Evolutionary conservation across 2,329 filamentous ascomycete genomes (phyloP), one percentile per base, ranked within the genome.

Genomic region (Colletotrichum endophyticum): DNA sequence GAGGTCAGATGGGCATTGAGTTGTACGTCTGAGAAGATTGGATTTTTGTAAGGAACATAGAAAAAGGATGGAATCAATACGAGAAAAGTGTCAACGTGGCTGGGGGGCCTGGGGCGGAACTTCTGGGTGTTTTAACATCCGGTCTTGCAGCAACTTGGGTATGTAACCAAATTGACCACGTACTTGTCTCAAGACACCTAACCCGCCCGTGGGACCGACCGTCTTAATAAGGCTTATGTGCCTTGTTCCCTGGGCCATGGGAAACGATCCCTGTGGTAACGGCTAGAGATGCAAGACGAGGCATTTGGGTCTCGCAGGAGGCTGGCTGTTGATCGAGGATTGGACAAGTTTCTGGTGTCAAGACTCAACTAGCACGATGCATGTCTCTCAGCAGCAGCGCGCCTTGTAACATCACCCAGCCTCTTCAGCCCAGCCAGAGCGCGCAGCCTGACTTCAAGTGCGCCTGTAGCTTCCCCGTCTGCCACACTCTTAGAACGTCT

Each of bases 361-460:
- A 4, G 15, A 19, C 13, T 15, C 6, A 62, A 30, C n/a, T 28
- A 66, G 27, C 25, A 22, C 4, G 12, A 53, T 32, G 56, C 70
- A 63, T 75, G 73, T 75, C 63, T 75, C 53, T 68, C 70, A 53
- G 39, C 30, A 63, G 63, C 39, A 68, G 19, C 7, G 28, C n/a
- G 13, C 27, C 19, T 49, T 56, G 44, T 36, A 34, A 44, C 49
- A 36, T 25, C 49, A 62, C 30, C 25, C 32, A 49, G 22, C 61
- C 22, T 36, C 4, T 39, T 64, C 30, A 39, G 53, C 28, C 28
- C 53, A 53, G 62, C 16, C 53, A 19, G 32, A 72, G 25, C 25
- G 19, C 16, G 25, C 62, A 44, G 62, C 6, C 63, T 66, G 36
- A 36, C 63, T n/a, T 3, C 4, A 28, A 8, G 12, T 63, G 12